These are phyloP conservation scores for Lactarius tabidus DNA, from an alignment of 768 basidiomycete species.

Conservation along the genomic window DNA sequence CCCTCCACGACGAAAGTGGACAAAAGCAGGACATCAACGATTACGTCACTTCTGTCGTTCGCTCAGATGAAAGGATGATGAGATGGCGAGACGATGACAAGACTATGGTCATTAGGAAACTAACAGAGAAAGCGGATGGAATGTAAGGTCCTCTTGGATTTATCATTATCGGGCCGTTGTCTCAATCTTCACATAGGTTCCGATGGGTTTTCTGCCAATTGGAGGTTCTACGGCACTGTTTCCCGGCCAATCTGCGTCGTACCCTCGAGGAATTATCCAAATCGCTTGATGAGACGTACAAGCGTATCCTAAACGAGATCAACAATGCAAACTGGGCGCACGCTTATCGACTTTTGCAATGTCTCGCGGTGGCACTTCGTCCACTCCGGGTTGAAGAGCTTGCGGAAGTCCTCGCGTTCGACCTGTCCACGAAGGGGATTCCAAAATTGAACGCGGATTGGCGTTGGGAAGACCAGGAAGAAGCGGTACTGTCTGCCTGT, in stretches of 20 bases:
- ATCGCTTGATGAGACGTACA: conserved; percentile 1
- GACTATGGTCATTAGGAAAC: not conserved
- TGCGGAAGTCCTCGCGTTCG: not conserved
- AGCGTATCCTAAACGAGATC: conserved; percentile 2
- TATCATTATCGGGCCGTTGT: not conserved
- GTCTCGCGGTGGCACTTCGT: not conserved
- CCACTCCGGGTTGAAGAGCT: not conserved
- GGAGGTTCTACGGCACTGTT: not conserved
- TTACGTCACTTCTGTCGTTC: not conserved
- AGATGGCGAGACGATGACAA: not conserved
- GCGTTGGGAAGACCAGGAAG: not conserved
- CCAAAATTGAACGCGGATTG: not conserved
- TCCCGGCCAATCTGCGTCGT: not conserved
- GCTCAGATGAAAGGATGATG: not conserved
- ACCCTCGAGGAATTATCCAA: not conserved
- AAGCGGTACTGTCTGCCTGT: not conserved
- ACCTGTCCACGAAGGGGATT: not conserved
- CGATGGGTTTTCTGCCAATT: conserved; percentile 11
- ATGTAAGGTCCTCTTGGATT: not conserved
- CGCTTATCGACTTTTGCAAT: not conserved
- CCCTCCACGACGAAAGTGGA: not conserved
- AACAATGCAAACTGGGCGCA: not conserved
- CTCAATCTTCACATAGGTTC: not conserved
- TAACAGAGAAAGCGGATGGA: not conserved
- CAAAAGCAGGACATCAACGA: not conserved